Evolutionary conservation across 306 rosid genomes (phyloP).

Genomic region (Crotalaria pallida): DNA sequence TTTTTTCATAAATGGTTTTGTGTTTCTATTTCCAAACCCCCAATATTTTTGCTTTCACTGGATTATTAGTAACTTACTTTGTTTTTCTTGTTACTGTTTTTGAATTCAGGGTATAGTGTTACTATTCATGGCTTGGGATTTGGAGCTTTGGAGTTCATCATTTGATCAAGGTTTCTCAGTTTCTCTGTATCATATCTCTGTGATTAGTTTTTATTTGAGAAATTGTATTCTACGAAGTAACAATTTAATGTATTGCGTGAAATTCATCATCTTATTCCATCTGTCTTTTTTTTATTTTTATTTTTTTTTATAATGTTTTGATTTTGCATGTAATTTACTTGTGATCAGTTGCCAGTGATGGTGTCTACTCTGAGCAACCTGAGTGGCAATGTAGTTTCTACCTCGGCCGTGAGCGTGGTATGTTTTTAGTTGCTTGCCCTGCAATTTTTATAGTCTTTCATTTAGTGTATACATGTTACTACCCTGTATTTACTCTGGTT

Average conservation of each 20-base stretch:
- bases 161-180: conserved; percentile 45
- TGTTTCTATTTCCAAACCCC: not conserved
- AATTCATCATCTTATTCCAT: not conserved
- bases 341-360: conserved; percentile 33
- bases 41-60: not conserved
- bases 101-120: conserved; percentile 38
- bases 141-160: conserved; percentile 63
- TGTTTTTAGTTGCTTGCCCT: conserved; percentile 24
- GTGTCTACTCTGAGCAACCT: conserved; percentile 20
- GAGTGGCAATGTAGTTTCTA: conserved; percentile 46
- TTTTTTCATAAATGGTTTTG: not conserved
- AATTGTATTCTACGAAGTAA: not conserved
- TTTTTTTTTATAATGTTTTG: not conserved
- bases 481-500: not conserved
- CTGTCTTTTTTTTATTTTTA: too few species aligned
- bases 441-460: conserved; percentile 1
- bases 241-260: not conserved
- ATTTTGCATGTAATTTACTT: conserved; percentile 18
- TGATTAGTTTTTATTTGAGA: not conserved
- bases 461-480: not conserved
- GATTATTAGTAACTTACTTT: not conserved
- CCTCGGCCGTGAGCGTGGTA: conserved; percentile 50
- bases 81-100: not conserved
- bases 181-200: not conserved
- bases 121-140: conserved; percentile 58